phyloP scores from a whole-genome alignment of 2,329 filamentous ascomycete species.

The Colletotrichum sp. region DNA sequence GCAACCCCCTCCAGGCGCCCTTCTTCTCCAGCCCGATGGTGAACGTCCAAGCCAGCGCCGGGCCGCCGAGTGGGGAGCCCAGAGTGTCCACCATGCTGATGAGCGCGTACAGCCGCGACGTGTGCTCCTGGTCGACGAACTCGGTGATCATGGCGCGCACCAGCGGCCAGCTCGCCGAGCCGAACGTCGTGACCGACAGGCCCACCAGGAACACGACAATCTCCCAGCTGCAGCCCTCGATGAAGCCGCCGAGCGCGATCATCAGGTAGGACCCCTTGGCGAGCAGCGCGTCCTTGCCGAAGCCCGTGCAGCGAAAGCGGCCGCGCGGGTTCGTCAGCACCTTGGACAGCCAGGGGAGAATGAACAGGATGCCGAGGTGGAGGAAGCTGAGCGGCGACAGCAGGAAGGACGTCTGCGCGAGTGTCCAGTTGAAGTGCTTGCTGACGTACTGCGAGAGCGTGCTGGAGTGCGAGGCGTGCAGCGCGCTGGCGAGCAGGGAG shows the following conservation, averaged over 20 bases:
- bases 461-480: slow-evolving; percentile 37
- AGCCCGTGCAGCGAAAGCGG: slow-evolving; percentile 37
- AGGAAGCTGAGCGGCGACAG: slow-evolving; percentile 45
- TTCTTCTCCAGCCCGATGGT: slow-evolving; percentile 37
- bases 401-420: slow-evolving; percentile 46
- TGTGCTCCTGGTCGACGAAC: slow-evolving; percentile 40
- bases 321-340: slow-evolving; percentile 27
- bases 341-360: slow-evolving; percentile 38
- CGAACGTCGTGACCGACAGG: slow-evolving; percentile 41
- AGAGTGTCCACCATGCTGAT: slow-evolving; percentile 43
- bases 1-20: slow-evolving; percentile 41
- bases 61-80: slow-evolving; percentile 44
- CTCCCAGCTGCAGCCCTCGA: slow-evolving; percentile 38
- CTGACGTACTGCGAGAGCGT: slow-evolving; percentile 47
- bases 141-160: slow-evolving; percentile 44
- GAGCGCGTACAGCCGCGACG: slow-evolving; percentile 45
- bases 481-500: slow-evolving; percentile 42
- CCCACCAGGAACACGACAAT: slow-evolving; percentile 40
- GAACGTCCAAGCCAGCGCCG: slow-evolving; percentile 44
- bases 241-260: slow-evolving; percentile 34
- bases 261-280: slow-evolving; percentile 36
- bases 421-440: slow-evolving; percentile 48
- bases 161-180: slow-evolving; percentile 42
- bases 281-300: slow-evolving; percentile 42
- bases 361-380: slow-evolving; percentile 39